Evolutionary conservation across 2,329 filamentous ascomycete genomes (phyloP).

Genomic region (Aureobasidium sp.): DNA sequence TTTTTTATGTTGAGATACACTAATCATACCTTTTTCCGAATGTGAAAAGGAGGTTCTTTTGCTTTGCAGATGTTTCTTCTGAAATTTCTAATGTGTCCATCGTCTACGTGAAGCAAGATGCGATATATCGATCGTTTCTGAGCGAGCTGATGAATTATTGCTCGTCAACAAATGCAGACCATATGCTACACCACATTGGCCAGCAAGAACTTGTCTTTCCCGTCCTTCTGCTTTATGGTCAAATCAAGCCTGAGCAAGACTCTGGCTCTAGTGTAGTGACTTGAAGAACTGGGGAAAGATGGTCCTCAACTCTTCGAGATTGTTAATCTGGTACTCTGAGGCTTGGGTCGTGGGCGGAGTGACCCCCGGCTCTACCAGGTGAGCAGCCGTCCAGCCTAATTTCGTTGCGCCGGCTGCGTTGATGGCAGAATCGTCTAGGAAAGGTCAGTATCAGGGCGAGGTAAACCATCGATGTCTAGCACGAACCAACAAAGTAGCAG

Average conservation of each 20-base stretch:
- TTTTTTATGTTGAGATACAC: conserved; percentile 4
- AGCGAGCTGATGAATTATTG: too few species aligned
- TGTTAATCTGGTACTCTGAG: conserved; percentile 62
- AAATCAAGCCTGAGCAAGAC: too few species aligned
- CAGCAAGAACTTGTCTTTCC: too few species aligned
- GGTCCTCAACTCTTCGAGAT: conserved; percentile 65
- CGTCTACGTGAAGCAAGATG: too few species aligned
- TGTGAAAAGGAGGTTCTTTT: conserved; percentile 1
- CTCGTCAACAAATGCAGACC: too few species aligned
- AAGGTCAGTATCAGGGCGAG: not conserved
- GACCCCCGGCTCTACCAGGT: conserved; percentile 73
- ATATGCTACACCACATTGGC: too few species aligned
- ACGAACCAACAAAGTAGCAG: conserved; percentile 89
- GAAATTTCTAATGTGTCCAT: too few species aligned
- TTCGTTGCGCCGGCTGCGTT: conserved; percentile 73
- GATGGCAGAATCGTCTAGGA: conserved; percentile 70
- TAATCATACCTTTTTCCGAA: conserved; percentile 7
- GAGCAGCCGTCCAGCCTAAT: conserved; percentile 78
- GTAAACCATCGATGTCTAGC: not conserved
- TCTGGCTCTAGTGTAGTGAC: too few species aligned
- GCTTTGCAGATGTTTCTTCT: too few species aligned
- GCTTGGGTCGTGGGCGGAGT: conserved; percentile 56
- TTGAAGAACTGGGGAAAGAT: conserved; percentile 86
- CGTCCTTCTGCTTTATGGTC: too few species aligned
- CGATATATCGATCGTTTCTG: too few species aligned